Evolutionary conservation across 306 rosid species (phyloP), one percentile per base, ranked within the genome.

Genomic region (Cucurbita ficifolia): DNA sequence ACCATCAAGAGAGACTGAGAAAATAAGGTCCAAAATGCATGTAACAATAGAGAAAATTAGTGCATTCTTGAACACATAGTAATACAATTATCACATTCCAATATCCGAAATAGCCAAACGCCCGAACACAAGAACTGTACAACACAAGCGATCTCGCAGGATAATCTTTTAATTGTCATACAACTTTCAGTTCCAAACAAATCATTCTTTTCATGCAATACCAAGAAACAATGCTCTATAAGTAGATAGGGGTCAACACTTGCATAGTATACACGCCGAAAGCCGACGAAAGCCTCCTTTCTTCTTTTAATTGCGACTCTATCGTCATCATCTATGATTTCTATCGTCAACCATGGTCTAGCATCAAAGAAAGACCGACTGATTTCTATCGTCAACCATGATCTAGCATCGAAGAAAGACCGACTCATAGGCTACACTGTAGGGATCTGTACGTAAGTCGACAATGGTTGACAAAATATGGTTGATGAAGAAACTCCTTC

Each of bases 51-150:
- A n/a, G n/a, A n/a, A n/a, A n/a, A n/a, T n/a, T n/a, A n/a, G n/a
- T n/a, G n/a, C n/a, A n/a, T n/a, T n/a, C n/a, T n/a, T n/a, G n/a
- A n/a, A n/a, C n/a, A n/a, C n/a, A n/a, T n/a, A n/a, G n/a, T n/a
- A n/a, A 64, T 48, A 69, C 57, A 69, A 69, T 69, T n/a, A n/a
- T 24, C 54, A 69, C 56, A 33, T 69, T 69, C 58, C 18, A 45
- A 43, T 49, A 13, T 49, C 16, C 53, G 1, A 64, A 64, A 10
- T 16, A 5, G 46, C 71, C 71, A 16, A 62, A 17, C 39, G 14
- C 39, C 52, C 54, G 8, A 16, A 45, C 54, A 64, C 24, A 35
- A 11, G n/a, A 40, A 68, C 73, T 68, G 73, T 68, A 68, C 73
- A 12, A 3, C 18, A 12, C 39, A 46, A 43, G 52, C 4, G 9